Base-by-base conservation (phyloP, 805 yeast genomes). In the Monosporozyma servazzii region DNA sequence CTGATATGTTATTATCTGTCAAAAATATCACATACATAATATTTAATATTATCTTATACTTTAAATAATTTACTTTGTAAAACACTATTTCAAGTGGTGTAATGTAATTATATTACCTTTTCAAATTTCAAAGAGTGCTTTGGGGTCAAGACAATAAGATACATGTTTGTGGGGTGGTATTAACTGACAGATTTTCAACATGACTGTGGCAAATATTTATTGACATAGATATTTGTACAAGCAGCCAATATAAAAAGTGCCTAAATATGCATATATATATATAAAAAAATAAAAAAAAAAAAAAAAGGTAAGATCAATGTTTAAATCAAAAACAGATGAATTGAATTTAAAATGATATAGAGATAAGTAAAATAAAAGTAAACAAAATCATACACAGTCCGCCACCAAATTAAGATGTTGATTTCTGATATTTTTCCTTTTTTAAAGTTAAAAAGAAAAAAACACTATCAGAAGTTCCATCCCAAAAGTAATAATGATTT, bases 361-460 rank as follows among this genome's bases (percentile, higher is more conserved):
- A 33, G 21, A 33, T 31, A 45, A 31, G 18, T 31, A 45, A 25
- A 45, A 21, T 23, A 47, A 29, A 36, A 39, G 21, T 29, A 48
- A 29, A 31, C 20, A 33, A 48, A 48, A 48, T 40, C 45, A 41
- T 48, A 48, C 50, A 42, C 50, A 48, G 50, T 33, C 45, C 50
- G 42, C 50, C 41, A 40, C 21, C 23, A 20, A 37, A 46, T 33
- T 33, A n/a, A 23, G 23, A 31, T 36, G 29, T 33, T 31, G 41
- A 33, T 31, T 21, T 31, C 46, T 27, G 3, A 43, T 33, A 13
- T 33, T 30, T 30, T 30, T 30, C 33, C 13, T 9, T 30, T n/a
- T n/a, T n/a, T n/a, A n/a, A n/a, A 30, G 8, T 10, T 30, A 30
- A 30, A 30, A 15, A 37, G 15, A 7, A 7, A 18, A 37, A 36